Conservation (phyloP, 2,329 filamentous ascomycete genomes). For the Cercospora zeae-maydis region DNA sequence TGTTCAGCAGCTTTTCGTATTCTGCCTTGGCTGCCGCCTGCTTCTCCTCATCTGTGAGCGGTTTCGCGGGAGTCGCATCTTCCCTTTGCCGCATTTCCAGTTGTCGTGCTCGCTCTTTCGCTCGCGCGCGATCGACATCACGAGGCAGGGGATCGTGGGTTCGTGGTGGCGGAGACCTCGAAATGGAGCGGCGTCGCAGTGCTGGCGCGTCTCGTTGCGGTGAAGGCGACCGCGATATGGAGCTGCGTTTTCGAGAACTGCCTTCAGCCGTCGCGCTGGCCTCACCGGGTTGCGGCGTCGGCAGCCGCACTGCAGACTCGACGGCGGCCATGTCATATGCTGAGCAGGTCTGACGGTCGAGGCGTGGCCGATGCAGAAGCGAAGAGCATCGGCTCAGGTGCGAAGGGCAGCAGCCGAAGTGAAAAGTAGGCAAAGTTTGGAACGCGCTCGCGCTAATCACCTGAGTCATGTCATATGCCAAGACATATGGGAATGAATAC, state of each 20-base stretch:
- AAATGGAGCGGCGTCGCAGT: slow-evolving; percentile 31
- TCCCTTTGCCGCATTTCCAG: slow-evolving; percentile 42
- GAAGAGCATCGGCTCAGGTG: background rate
- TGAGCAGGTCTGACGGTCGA: background rate
- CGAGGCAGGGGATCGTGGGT: slow-evolving; percentile 43
- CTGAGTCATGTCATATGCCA: background rate
- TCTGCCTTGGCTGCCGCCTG: slow-evolving; percentile 85
- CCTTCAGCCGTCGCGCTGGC: slow-evolving; percentile 18
- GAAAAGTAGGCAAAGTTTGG: background rate
- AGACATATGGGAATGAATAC: background rate
- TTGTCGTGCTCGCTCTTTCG: slow-evolving; percentile 52
- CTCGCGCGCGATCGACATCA: slow-evolving; percentile 50
- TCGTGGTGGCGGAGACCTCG: slow-evolving; percentile 31
- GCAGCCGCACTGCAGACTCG: slow-evolving; percentile 31
- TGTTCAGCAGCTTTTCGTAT: slow-evolving; percentile 85
- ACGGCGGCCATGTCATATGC: slow-evolving; percentile 17
- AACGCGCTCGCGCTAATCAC: background rate
- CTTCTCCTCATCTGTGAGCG: slow-evolving; percentile 73
- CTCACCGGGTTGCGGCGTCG: slow-evolving; percentile 29
- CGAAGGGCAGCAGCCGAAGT: background rate
- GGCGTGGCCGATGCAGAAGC: background rate
- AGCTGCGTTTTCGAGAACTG: slow-evolving; percentile 32
- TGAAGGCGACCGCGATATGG: slow-evolving; percentile 36
- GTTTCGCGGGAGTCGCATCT: slow-evolving; percentile 49
- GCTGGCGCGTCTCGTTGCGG: slow-evolving; percentile 35